Percentiles rank a stretch among this genome's conserved stretches.
These are phyloP conservation scores for Zygosaccharomyces bailii DNA, from an alignment of 805 yeast genomes.

Conservation along the genomic window DNA sequence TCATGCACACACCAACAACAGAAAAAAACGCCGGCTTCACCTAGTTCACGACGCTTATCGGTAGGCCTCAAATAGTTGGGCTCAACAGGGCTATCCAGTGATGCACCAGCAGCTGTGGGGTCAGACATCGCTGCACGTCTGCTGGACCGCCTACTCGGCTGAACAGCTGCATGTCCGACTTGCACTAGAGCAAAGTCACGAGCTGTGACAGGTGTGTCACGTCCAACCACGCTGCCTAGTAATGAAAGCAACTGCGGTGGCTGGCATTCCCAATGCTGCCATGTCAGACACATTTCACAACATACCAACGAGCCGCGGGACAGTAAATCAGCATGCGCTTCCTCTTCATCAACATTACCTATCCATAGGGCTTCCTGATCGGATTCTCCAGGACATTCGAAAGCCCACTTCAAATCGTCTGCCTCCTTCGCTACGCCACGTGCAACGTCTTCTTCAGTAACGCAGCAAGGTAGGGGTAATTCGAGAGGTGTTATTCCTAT, in stretches of 20 bases:
- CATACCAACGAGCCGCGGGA: constrained; percentile 25
- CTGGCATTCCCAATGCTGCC: constrained; percentile 36
- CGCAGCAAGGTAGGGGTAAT: constrained; percentile 29
- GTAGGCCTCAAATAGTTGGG: constrained; percentile 23
- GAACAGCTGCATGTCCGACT: constrained; percentile 16
- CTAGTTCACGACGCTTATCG: constrained; percentile 23
- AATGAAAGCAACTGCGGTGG: constrained; percentile 3
- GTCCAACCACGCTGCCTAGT: constrained; percentile 1
- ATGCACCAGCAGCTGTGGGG: neutral
- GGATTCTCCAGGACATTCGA: constrained; percentile 28
- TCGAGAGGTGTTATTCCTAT: constrained; percentile 16
- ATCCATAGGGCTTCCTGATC: constrained; percentile 4
- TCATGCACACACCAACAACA: constrained; percentile 28
- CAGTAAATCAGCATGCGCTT: constrained; percentile 14
- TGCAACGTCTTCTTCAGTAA: constrained; percentile 27
- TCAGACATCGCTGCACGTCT: constrained; percentile 14
- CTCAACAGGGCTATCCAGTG: constrained; percentile 9
- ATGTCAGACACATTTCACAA: constrained; percentile 34
- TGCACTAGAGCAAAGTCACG: constrained; percentile 24
- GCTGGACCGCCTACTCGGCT: constrained; percentile 22
- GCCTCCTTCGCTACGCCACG: constrained; percentile 20
- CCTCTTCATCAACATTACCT: constrained; percentile 14
- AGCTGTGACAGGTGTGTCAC: constrained; percentile 9
- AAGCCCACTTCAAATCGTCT: constrained; percentile 31
- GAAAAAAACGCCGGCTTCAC: constrained; percentile 24